A percentile compares a stretch with the other conserved stretches of the same genome.
These are phyloP conservation scores for Dioscorea dumetorum DNA, from an alignment of 106 monocot genomes.

Conservation along the genomic window DNA sequence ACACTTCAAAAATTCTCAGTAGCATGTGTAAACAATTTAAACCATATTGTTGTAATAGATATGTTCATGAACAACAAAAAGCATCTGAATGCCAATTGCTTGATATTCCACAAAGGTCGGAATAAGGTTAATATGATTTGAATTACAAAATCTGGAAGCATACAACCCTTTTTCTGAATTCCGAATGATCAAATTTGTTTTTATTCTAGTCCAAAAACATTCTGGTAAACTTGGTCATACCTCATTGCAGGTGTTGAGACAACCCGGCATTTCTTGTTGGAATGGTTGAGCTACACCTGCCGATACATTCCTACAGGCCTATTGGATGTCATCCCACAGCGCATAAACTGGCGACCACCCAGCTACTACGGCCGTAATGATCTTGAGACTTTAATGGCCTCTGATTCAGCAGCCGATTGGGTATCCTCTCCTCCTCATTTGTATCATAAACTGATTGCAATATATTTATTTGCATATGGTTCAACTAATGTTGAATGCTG, in stretches of 20 bases:
- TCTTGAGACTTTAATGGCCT: constrained; percentile 92
- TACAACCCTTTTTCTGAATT: too few relatives aligned
- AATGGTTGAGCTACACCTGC: constrained; percentile 93
- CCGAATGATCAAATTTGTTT: too few relatives aligned
- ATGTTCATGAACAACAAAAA: too few relatives aligned
- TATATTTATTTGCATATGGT: neutral
- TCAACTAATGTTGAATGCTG: neutral
- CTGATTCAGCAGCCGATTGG: constrained; percentile 99
- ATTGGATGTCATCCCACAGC: constrained; percentile 78
- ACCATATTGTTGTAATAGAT: too few relatives aligned
- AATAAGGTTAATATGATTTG: too few relatives aligned
- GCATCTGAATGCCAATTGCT: too few relatives aligned
- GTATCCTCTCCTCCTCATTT: constrained; percentile 19
- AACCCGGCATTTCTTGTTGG: constrained; percentile 79
- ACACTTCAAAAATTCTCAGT: too few relatives aligned
- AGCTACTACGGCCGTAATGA: constrained; percentile 81
- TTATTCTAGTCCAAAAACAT: too few relatives aligned
- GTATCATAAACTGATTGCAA: neutral
- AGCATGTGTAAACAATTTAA: too few relatives aligned
- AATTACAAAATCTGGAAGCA: too few relatives aligned
- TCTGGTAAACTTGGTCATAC: neutral
- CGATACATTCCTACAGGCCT: constrained; percentile 84
- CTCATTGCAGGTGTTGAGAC: constrained; percentile 71
- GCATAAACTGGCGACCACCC: constrained; percentile 86
- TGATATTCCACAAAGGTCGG: too few relatives aligned